phyloP scores from a whole-genome alignment of 208 protist species.

The Acanthamoeba castellanii region DNA sequence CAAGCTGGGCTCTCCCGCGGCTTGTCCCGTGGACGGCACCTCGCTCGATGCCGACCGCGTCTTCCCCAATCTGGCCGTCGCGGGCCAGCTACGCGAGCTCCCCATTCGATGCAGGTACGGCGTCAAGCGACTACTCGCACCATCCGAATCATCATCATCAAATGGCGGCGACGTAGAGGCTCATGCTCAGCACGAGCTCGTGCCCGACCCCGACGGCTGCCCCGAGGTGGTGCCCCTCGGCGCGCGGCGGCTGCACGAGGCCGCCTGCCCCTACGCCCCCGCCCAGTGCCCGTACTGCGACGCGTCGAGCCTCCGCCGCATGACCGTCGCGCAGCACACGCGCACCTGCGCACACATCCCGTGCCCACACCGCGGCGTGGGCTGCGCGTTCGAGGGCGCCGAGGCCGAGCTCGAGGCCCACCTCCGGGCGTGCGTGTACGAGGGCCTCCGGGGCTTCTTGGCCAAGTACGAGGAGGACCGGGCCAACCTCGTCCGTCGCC shows the following conservation, averaged over 20 bases:
- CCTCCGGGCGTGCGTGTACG: conserved; percentile 7
- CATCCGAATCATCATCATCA: background rate
- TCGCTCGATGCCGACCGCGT: conserved; percentile 9
- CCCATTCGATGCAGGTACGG: conserved; percentile 54
- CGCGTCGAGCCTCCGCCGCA: conserved; percentile 12
- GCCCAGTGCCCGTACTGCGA: conserved; percentile 68
- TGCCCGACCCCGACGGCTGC: conserved; percentile 45
- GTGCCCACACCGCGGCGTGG: conserved; percentile 15
- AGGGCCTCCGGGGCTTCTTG: conserved; percentile 65
- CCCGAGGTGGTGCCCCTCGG: conserved; percentile 20
- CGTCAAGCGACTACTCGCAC: background rate
- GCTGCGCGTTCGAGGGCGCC: conserved; percentile 1
- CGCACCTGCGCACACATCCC: conserved; percentile 6
- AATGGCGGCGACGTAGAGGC: background rate
- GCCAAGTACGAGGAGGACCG: conserved; percentile 43
- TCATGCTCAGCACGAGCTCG: background rate
- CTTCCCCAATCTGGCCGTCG: conserved; percentile 64
- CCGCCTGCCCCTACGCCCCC: conserved; percentile 43
- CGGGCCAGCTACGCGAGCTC: conserved; percentile 63
- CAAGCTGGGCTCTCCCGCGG: background rate
- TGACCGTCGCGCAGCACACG: conserved; percentile 52
- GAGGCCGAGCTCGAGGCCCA: conserved; percentile 32
- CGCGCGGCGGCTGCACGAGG: conserved; percentile 10
- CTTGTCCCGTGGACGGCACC: conserved; percentile 15
- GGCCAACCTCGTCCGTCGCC: background rate